Base-by-base conservation (phyloP, 805 yeast genomes). In the Hanseniaspora taiwanica region DNA sequence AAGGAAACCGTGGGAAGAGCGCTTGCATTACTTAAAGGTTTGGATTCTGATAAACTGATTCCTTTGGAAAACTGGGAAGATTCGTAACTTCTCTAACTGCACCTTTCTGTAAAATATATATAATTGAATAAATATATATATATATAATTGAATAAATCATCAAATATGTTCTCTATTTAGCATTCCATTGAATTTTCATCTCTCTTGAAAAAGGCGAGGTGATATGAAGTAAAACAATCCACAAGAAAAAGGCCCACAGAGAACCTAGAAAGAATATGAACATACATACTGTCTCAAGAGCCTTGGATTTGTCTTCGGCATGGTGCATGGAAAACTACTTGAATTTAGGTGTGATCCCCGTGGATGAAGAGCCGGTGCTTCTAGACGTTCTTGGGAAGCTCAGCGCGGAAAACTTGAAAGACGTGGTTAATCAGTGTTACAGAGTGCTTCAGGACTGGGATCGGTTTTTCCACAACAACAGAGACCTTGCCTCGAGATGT, bases 11-110 rank as follows among this genome's bases (percentile, higher is more conserved):
- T n/a, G n/a, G n/a, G n/a, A n/a, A n/a, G n/a, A n/a, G n/a, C n/a
- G n/a, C 37, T 43, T 3, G 40, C 44, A 21, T 38, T 56, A 14
- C 29, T 53, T 9, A 36, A 45, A 29, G 40, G 38, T 31, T 52
- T 37, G 9, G 38, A 42, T n/a, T n/a, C 38, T 18, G 29, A 27
- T 24, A 32, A 27, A n/a, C 17, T 29, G 5, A 21, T 33, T 18
- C 6, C 20, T 8, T 17, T 33, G 23, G 24, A 33, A 20, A 20
- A 33, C 36, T 33, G 36, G 36, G 36, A 33, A 18, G 21, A 33
- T 8, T 13, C n/a, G n/a, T n/a, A n/a, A n/a, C n/a, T n/a, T n/a
- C n/a, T n/a, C n/a, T n/a, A n/a, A n/a, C n/a, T n/a, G n/a, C n/a
- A n/a, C n/a, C n/a, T n/a, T n/a, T n/a, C n/a, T n/a, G n/a, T n/a